phyloP scores from a whole-genome alignment of 179 eudicot species.

The Beta lomatogona region DNA sequence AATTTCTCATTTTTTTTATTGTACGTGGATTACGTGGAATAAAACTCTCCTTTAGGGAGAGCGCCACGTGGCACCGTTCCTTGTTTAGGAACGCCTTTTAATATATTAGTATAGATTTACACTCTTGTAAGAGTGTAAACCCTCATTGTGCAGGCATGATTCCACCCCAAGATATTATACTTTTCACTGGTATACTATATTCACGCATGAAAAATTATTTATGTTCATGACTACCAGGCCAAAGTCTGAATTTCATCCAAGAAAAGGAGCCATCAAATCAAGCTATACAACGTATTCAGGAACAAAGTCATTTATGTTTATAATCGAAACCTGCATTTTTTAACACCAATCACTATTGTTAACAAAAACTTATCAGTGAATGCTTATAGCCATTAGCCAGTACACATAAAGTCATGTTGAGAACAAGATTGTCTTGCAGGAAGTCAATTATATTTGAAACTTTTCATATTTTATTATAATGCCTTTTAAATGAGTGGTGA shows the following conservation, averaged over 20 bases:
- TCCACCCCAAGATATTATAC: neutral
- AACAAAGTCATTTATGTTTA: neutral
- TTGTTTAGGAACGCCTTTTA: too few relatives aligned
- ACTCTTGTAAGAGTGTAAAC: neutral
- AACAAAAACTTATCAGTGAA: neutral
- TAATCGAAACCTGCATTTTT: neutral
- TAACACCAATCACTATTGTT: neutral
- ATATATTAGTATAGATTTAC: too few relatives aligned
- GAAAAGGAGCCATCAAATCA: neutral
- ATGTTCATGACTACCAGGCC: neutral
- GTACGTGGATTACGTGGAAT: too few relatives aligned
- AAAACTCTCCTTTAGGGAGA: too few relatives aligned
- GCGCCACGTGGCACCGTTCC: too few relatives aligned
- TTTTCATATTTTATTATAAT: neutral
- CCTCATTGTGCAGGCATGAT: neutral
- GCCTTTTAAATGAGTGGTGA: neutral
- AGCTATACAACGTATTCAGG: neutral
- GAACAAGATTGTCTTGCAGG: neutral
- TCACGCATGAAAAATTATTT: neutral
- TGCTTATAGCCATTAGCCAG: neutral
- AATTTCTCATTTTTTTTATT: too few relatives aligned
- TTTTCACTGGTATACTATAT: neutral
- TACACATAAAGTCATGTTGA: neutral
- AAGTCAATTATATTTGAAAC: neutral
- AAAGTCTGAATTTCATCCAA: neutral